Evolutionary conservation across 2,329 filamentous ascomycete species (phyloP).

Genomic region (Eurotiales sp.): DNA sequence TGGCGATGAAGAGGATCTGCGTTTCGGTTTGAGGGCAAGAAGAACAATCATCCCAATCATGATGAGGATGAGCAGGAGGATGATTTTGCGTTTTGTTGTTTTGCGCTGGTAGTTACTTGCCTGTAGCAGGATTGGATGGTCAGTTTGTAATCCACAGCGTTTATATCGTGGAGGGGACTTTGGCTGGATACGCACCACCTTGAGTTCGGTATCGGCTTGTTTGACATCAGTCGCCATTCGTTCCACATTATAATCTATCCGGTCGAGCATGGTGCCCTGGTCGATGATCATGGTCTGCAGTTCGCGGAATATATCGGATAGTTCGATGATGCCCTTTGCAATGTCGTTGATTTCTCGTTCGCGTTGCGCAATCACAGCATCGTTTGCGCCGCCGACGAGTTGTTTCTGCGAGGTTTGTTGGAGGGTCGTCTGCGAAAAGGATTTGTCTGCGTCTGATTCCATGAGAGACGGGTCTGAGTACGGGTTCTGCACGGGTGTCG

Average conservation of each 20-base stretch:
- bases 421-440: slow-evolving; percentile 83
- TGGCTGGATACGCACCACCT: slow-evolving; percentile 51
- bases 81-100: slow-evolving; percentile 86
- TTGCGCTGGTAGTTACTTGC: slow-evolving; percentile 84
- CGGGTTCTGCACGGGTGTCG: slow-evolving; percentile 54
- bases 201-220: slow-evolving; percentile 86
- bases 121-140: slow-evolving; percentile 25
- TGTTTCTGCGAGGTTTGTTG: slow-evolving; percentile 65
- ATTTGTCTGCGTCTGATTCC: slow-evolving; percentile 91
- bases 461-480: slow-evolving; percentile 84
- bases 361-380: slow-evolving; percentile 80
- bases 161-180: neutral
- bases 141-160: too few relatives aligned
- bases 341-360: slow-evolving; percentile 98
- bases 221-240: slow-evolving; percentile 92
- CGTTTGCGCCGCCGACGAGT: slow-evolving; percentile 55
- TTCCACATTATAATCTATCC: slow-evolving; percentile 98
- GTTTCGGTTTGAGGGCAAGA: slow-evolving; percentile 73
- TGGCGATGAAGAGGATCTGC: slow-evolving; percentile 15
- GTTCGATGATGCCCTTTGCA: slow-evolving; percentile 93
- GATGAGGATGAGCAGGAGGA: slow-evolving; percentile 79
- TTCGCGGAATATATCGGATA: slow-evolving; percentile 95
- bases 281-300: slow-evolving; percentile 94
- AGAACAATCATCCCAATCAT: slow-evolving; percentile 85
- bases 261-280: slow-evolving; percentile 84